These are phyloP conservation scores for Fusarium robinianum DNA, from an alignment of 2,329 filamentous ascomycete species.

Conservation along the genomic window DNA sequence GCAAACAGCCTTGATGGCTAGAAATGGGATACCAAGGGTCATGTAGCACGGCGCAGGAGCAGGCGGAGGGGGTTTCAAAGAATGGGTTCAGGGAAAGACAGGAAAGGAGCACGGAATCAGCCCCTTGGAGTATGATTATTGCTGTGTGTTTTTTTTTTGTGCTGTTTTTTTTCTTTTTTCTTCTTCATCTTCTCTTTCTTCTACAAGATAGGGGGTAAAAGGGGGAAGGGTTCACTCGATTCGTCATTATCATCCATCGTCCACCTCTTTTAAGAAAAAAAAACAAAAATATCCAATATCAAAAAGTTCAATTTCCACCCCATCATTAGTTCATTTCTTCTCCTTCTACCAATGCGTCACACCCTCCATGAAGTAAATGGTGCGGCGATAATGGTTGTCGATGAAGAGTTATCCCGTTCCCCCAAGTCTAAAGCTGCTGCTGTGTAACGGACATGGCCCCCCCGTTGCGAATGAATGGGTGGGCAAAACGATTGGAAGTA, in stretches of 20 bases:
- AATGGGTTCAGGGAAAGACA: conserved; percentile 15
- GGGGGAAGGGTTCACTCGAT: too few relatives aligned
- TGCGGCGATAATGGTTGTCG: too few relatives aligned
- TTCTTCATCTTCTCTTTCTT: neutral
- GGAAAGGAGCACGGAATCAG: conserved; percentile 14
- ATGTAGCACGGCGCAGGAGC: conserved; percentile 33
- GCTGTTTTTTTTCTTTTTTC: conserved; percentile 9
- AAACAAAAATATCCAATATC: too few relatives aligned
- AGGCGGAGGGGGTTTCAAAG: too few relatives aligned
- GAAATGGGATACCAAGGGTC: conserved; percentile 26
- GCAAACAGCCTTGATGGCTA: conserved; percentile 23
- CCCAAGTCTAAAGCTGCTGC: conserved; percentile 24
- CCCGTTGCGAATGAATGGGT: conserved; percentile 33
- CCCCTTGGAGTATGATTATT: conserved; percentile 20
- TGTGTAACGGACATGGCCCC: conserved; percentile 28
- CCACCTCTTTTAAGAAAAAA: conserved; percentile 8
- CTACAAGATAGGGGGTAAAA: too few relatives aligned
- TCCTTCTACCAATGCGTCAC: conserved; percentile 9
- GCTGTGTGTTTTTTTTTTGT: too few relatives aligned
- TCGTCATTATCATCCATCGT: conserved; percentile 21
- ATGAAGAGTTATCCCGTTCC: neutral
- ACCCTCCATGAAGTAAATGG: too few relatives aligned
- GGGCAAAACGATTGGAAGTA: conserved; percentile 34
- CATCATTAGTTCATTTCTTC: conserved; percentile 15
- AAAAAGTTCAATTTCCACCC: conserved; percentile 18